Evolutionary conservation across 768 basidiomycete genomes (phyloP).

Genomic region (Postia placenta): DNA sequence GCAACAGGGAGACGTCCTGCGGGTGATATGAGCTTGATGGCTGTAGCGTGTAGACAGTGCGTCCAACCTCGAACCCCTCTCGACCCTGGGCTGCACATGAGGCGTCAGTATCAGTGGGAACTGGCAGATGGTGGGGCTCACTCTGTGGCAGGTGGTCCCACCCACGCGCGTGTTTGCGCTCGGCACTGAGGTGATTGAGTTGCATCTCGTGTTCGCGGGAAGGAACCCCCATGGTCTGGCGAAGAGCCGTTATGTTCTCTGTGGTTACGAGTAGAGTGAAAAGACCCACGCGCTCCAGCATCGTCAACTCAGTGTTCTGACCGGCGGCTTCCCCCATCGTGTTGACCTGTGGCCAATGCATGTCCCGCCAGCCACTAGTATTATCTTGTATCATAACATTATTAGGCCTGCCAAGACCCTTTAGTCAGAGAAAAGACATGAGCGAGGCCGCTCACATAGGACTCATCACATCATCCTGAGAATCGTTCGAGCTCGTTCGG

Average conservation of each 20-base stretch:
- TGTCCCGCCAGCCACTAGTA: conserved; percentile 14
- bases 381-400: conserved; percentile 14
- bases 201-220: conserved; percentile 16
- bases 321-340: conserved; percentile 13
- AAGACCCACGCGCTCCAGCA: conserved; percentile 13
- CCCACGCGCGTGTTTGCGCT: conserved; percentile 22
- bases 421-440: too few relatives aligned
- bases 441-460: too few relatives aligned
- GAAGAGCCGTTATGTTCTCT: too few relatives aligned
- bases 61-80: conserved; percentile 20
- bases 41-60: not conserved
- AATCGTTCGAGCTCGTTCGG: conserved; percentile 13
- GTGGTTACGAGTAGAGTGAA: too few relatives aligned
- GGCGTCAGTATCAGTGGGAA: too few relatives aligned
- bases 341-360: conserved; percentile 17
- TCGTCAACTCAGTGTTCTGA: conserved; percentile 13
- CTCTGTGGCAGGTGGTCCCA: conserved; percentile 22
- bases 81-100: conserved; percentile 6
- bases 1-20: conserved; percentile 21
- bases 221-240: conserved; percentile 3
- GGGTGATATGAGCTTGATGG: not conserved
- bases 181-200: conserved; percentile 17
- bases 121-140: too few relatives aligned
- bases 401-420: conserved; percentile 7
- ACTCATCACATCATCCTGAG: conserved; percentile 16